Evolutionary conservation across 331 rosid genomes (phyloP).

Genomic region (Ulmus americana): DNA sequence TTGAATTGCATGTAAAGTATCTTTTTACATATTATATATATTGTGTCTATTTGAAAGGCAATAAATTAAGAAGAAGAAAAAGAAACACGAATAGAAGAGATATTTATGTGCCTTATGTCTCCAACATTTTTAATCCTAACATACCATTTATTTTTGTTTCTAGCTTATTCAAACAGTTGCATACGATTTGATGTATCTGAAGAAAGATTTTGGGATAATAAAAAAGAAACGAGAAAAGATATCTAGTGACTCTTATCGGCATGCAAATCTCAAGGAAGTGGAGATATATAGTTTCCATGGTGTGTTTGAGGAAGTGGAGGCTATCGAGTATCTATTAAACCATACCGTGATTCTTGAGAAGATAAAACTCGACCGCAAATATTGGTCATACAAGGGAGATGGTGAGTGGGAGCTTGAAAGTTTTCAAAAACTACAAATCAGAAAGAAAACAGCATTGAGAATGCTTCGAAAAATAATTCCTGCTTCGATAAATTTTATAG

Average conservation of each 20-base stretch:
- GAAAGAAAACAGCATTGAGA: no score
- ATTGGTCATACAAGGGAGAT: not conserved
- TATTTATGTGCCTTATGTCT: not conserved
- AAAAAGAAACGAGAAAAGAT: not conserved
- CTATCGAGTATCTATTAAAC: no score
- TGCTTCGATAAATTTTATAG: no score
- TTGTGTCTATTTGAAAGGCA: not conserved
- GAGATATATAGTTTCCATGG: not conserved
- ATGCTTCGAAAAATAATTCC: no score
- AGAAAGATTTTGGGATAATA: not conserved
- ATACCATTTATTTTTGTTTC: not conserved
- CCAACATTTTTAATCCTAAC: not conserved
- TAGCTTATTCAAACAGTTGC: not conserved
- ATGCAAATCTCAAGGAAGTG: not conserved
- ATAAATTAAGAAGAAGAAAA: no score
- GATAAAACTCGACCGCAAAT: not conserved
- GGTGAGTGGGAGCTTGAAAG: not conserved
- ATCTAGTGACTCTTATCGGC: not conserved
- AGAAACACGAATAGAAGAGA: not conserved
- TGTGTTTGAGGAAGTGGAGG: not conserved
- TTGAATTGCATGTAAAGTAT: not conserved
- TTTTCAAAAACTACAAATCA: no score
- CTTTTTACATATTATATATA: not conserved
- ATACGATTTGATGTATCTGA: not conserved
- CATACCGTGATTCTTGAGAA: not conserved